These are phyloP conservation scores for Rickenella mellea DNA, from an alignment of 768 basidiomycete genomes.

Conservation along the genomic window DNA sequence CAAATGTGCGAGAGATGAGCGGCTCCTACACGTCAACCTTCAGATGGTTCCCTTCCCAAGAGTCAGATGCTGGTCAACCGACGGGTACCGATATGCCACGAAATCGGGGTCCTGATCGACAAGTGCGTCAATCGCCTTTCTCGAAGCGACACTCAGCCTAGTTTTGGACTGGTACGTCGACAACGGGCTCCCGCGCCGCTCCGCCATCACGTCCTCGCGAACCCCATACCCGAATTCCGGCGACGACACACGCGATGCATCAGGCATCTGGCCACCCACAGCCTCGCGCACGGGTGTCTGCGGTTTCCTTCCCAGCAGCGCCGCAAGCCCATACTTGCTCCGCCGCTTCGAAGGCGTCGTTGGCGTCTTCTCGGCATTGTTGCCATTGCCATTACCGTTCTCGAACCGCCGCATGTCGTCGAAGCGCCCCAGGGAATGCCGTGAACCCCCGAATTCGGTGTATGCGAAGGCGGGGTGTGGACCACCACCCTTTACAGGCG, in stretches of 20 bases:
- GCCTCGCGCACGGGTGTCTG: slow-evolving; percentile 12
- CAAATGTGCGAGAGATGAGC: too few relatives aligned
- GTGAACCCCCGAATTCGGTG: slow-evolving; percentile 66
- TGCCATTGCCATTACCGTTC: slow-evolving; percentile 15
- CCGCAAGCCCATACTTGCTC: slow-evolving; percentile 62
- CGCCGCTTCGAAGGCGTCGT: slow-evolving; percentile 48
- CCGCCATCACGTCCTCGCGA: slow-evolving; percentile 37
- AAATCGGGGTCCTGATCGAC: slow-evolving; percentile 84
- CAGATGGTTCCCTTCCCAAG: too few relatives aligned
- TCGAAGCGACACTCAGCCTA: slow-evolving; percentile 54
- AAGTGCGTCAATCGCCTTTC: slow-evolving; percentile 66
- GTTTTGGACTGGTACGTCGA: slow-evolving; percentile 37
- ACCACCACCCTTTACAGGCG: slow-evolving; percentile 24
- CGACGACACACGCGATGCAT: slow-evolving; percentile 38
- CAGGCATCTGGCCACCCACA: slow-evolving; percentile 23
- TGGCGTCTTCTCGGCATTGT: slow-evolving; percentile 18
- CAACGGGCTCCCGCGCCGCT: slow-evolving; percentile 39
- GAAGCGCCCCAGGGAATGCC: slow-evolving; percentile 39
- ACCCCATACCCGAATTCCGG: slow-evolving; percentile 29
- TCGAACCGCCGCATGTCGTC: slow-evolving; percentile 16
- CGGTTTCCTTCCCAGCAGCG: slow-evolving; percentile 53
- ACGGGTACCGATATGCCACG: slow-evolving; percentile 82
- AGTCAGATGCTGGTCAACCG: slow-evolving; percentile 60
- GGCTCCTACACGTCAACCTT: too few relatives aligned
- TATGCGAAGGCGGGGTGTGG: too few relatives aligned